Percentiles rank a stretch among this genome's conserved stretches.
These are phyloP conservation scores for Pythium myriotylum DNA, from an alignment of 352 stramenopile species.

Conservation along the genomic window DNA sequence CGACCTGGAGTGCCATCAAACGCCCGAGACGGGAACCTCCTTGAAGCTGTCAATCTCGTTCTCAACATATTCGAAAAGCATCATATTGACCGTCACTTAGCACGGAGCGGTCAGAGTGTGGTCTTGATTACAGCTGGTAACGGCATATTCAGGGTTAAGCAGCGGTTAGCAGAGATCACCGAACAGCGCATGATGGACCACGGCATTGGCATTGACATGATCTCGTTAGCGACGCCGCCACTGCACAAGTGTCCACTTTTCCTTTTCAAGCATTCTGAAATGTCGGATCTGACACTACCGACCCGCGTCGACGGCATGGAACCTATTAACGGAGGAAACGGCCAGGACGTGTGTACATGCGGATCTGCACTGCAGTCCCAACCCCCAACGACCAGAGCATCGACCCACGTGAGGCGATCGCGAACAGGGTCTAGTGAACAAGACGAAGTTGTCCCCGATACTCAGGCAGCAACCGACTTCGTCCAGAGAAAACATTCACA, in stretches of 20 bases:
- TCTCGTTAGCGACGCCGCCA: conserved; percentile 93
- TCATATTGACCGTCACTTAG: conserved; percentile 97
- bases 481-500: conserved; percentile 6
- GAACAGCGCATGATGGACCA: conserved; percentile 99
- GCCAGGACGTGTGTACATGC: conserved; percentile 26
- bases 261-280: conserved; percentile 90
- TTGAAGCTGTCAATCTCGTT: conserved; percentile 98
- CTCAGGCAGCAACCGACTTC: not conserved
- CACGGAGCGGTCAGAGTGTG: conserved; percentile 95
- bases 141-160: conserved; percentile 97
- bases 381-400: not conserved
- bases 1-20: conserved; percentile 61
- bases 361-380: conserved; percentile 7
- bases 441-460: not conserved
- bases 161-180: conserved; percentile 94
- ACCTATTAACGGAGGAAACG: conserved; percentile 5
- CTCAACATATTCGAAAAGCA: conserved; percentile 99
- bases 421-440: conserved; percentile 26
- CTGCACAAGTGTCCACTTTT: conserved; percentile 98
- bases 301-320: conserved; percentile 19
- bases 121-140: conserved; percentile 95
- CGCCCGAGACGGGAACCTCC: conserved; percentile 91
- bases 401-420: conserved; percentile 15
- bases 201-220: conserved; percentile 98
- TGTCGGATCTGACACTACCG: conserved; percentile 35